phyloP scores from a whole-genome alignment of 352 stramenopile genomes.

The Globisporangium carolinianum region DNA sequence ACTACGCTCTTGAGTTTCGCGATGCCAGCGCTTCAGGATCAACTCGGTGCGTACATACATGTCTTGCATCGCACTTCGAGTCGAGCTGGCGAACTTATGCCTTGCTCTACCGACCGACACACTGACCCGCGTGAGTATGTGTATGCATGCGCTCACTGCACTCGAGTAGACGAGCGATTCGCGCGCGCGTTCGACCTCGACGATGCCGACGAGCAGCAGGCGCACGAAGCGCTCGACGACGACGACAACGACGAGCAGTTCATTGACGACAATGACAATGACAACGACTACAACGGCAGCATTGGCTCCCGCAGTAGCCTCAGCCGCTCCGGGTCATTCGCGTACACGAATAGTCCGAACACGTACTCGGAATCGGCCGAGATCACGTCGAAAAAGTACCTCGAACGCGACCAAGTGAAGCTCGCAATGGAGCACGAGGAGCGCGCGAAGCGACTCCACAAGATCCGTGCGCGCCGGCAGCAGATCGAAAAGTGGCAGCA shows the following conservation, averaged over 20 bases:
- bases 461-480: conserved; percentile 48
- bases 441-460: conserved; percentile 42
- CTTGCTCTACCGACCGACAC: background rate
- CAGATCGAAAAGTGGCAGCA: conserved; percentile 81
- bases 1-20: background rate
- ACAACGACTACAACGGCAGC: background rate
- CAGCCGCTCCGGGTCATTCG: conserved; percentile 21
- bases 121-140: background rate
- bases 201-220: conserved; percentile 11
- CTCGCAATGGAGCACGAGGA: conserved; percentile 57
- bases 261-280: conserved; percentile 4
- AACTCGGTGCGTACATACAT: conserved; percentile 21
- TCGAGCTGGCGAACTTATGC: no score
- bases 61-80: background rate
- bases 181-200: conserved; percentile 28
- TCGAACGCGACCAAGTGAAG: conserved; percentile 61
- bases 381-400: conserved; percentile 77
- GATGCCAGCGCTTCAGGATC: conserved; percentile 37
- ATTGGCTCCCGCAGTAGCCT: background rate
- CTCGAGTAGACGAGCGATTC: conserved; percentile 33
- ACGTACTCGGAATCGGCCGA: conserved; percentile 54
- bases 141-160: background rate
- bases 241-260: conserved; percentile 13
- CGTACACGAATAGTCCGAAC: conserved; percentile 20
- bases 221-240: conserved; percentile 13